Evolutionary conservation across 2,329 filamentous ascomycete genomes (phyloP).

Genomic region (Aspergillus pseudonomiae): DNA sequence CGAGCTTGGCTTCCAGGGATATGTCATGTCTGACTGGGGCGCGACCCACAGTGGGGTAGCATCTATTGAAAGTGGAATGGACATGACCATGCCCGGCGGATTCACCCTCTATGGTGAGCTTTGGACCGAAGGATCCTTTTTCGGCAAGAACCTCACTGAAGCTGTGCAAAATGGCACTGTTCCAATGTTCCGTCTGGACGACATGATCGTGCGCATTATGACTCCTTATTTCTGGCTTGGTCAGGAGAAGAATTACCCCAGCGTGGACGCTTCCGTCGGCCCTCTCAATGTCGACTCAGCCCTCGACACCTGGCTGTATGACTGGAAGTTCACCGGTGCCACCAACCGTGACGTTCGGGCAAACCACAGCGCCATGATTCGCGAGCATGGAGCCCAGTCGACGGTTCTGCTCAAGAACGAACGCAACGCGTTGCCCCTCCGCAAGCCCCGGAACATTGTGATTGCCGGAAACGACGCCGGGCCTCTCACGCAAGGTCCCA

Average conservation of each 20-base stretch:
- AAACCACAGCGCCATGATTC: constrained; percentile 70
- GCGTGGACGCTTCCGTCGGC: constrained; percentile 25
- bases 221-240: constrained; percentile 49
- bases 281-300: constrained; percentile 19
- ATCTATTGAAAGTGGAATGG: constrained; percentile 50
- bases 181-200: constrained; percentile 44
- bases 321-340: constrained; percentile 17
- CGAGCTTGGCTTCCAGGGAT: constrained; percentile 55
- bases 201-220: constrained; percentile 52
- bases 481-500: constrained; percentile 24
- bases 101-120: background rate
- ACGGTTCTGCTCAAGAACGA: constrained; percentile 17
- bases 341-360: constrained; percentile 63
- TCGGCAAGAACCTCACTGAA: constrained; percentile 48
- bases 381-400: constrained; percentile 50
- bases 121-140: constrained; percentile 13
- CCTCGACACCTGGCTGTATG: constrained; percentile 31
- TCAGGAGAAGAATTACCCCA: constrained; percentile 49
- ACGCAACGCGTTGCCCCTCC: constrained; percentile 53
- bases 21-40: constrained; percentile 49
- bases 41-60: constrained; percentile 50
- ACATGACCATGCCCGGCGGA: constrained; percentile 60
- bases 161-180: constrained; percentile 57
- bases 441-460: constrained; percentile 47
- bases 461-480: constrained; percentile 55